Evolutionary conservation across 495 filamentous ascomycete species (phyloP).

Genomic region (Penicillium steckii): DNA sequence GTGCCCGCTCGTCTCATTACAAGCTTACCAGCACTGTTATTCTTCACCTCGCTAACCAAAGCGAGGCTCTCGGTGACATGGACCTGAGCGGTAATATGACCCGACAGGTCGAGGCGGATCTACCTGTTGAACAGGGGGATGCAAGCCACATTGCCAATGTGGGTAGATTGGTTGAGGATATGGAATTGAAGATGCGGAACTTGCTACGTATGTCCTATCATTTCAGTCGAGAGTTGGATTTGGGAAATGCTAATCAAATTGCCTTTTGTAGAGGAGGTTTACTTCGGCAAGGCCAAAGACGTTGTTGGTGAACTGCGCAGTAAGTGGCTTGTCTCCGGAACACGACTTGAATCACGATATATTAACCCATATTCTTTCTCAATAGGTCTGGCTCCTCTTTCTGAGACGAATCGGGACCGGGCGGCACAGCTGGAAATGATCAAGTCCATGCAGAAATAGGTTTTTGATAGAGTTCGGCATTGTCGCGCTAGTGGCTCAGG

Average conservation of each 20-base stretch:
- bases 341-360: no score
- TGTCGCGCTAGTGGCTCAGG: slow-evolving; percentile 7
- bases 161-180: slow-evolving; percentile 93
- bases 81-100: slow-evolving; percentile 98
- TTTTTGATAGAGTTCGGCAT: slow-evolving; percentile 1
- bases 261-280: slow-evolving; percentile 74
- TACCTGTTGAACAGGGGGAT: slow-evolving; percentile 79
- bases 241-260: slow-evolving; percentile 9
- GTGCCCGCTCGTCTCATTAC: slow-evolving; percentile 88
- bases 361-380: background rate
- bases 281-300: slow-evolving; percentile 99
- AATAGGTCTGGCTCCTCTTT: slow-evolving; percentile 74
- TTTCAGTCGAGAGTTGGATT: background rate
- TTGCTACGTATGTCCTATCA: slow-evolving; percentile 64
- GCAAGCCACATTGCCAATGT: slow-evolving; percentile 94
- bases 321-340: slow-evolving; percentile 34
- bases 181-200: slow-evolving; percentile 99
- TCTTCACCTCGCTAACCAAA: slow-evolving; percentile 73
- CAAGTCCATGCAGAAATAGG: slow-evolving; percentile 43
- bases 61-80: slow-evolving; percentile 77
- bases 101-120: slow-evolving; percentile 85
- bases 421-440: slow-evolving; percentile 93
- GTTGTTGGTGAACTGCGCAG: slow-evolving; percentile 97
- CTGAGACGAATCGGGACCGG: slow-evolving; percentile 80
- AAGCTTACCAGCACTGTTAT: slow-evolving; percentile 98